Evolutionary conservation across 148 eudicot species (phyloP).

Genomic region (Chenopodium album): DNA sequence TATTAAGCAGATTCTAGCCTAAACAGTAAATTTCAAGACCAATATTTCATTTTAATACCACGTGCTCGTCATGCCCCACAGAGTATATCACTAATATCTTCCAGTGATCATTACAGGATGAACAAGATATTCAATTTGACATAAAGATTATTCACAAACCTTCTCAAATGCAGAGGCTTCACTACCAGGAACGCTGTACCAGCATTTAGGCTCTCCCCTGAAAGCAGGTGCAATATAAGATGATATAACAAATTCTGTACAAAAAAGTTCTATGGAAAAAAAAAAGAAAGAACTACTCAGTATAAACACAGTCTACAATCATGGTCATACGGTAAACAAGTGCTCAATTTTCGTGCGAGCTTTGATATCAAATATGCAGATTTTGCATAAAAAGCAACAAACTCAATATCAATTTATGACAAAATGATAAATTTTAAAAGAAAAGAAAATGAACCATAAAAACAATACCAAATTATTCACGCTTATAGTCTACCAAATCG

Average conservation of each 20-base stretch:
- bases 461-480: neutral
- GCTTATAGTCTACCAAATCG: neutral
- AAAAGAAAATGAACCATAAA: neutral
- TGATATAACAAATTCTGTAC: neutral
- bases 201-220: slow-evolving; percentile 99
- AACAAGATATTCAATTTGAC: neutral
- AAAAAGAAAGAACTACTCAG: neutral
- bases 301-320: neutral
- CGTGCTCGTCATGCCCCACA: neutral
- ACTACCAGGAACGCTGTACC: slow-evolving; percentile 98
- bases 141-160: slow-evolving; percentile 42
- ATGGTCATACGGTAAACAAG: neutral
- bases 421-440: neutral
- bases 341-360: neutral
- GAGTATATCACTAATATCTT: neutral
- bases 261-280: neutral
- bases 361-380: neutral
- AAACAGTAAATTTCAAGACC: neutral
- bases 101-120: neutral
- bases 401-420: neutral
- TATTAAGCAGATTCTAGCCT: neutral
- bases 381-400: neutral
- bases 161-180: slow-evolving; percentile 90
- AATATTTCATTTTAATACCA: neutral
- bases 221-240: slow-evolving; percentile 24